Evolutionary conservation across 2,329 filamentous ascomycete species (phyloP).

Genomic region (Ophiostoma angusticollis): DNA sequence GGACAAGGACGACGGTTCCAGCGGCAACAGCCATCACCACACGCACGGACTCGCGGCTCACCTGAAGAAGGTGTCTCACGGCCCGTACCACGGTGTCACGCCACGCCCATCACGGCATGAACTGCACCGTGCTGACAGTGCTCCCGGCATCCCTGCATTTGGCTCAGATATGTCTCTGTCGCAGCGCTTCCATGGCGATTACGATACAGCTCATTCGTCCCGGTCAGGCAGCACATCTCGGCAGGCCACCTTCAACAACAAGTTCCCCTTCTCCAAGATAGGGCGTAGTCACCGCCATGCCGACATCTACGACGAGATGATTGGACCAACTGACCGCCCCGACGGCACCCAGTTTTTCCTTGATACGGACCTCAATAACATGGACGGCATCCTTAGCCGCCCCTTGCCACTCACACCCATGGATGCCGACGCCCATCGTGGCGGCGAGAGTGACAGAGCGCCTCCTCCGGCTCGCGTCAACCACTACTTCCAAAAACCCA

Average conservation of each 20-base stretch:
- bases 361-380: slow-evolving; percentile 77
- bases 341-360: slow-evolving; percentile 55
- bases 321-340: slow-evolving; percentile 45
- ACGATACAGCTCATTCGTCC: slow-evolving; percentile 13
- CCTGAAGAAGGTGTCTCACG: slow-evolving; percentile 36
- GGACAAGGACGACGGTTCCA: slow-evolving; percentile 34
- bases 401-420: slow-evolving; percentile 60
- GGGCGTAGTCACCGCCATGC: slow-evolving; percentile 30
- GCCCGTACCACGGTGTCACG: slow-evolving; percentile 40
- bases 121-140: slow-evolving; percentile 24
- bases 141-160: slow-evolving; percentile 9
- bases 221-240: slow-evolving; percentile 20
- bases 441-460: slow-evolving; percentile 26
- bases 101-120: slow-evolving; percentile 37
- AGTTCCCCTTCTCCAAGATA: slow-evolving; percentile 50
- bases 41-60: slow-evolving; percentile 20
- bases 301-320: slow-evolving; percentile 45
- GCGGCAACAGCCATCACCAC: background rate
- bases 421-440: slow-evolving; percentile 36
- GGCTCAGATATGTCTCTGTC: slow-evolving; percentile 16
- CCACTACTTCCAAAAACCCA: slow-evolving; percentile 14
- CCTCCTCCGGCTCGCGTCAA: slow-evolving; percentile 7
- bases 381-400: slow-evolving; percentile 78
- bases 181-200: slow-evolving; percentile 19
- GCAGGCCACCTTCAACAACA: slow-evolving; percentile 47